Evolutionary conservation across 2,329 filamentous ascomycete genomes (phyloP).

Genomic region (Dactylella cylindrospora): DNA sequence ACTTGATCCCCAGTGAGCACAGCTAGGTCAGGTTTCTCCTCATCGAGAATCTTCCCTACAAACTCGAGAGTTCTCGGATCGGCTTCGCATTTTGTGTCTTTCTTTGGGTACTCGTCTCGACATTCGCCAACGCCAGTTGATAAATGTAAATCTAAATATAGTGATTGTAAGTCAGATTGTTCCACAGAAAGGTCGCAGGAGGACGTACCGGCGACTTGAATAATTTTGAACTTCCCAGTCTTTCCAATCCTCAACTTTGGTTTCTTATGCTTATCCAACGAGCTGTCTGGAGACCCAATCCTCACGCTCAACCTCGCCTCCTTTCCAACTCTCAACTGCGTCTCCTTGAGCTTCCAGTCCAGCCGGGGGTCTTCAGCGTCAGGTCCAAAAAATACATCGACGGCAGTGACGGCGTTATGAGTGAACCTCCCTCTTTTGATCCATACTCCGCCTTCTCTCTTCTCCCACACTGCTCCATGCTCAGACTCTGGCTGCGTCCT

Average conservation of each 20-base stretch:
- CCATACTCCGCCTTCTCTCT: conserved; percentile 76
- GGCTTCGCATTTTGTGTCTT: conserved; percentile 71
- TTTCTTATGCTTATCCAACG: conserved; percentile 61
- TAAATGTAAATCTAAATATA: conserved; percentile 71
- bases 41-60: conserved; percentile 76
- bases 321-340: conserved; percentile 43
- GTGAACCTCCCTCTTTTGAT: conserved; percentile 66
- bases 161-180: conserved; percentile 1
- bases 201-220: conserved; percentile 70
- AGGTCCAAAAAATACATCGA: conserved; percentile 85
- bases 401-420: conserved; percentile 66
- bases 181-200: background rate
- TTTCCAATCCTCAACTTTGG: conserved; percentile 76
- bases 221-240: conserved; percentile 93
- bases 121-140: conserved; percentile 85
- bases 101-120: conserved; percentile 73
- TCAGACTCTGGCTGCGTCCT: conserved; percentile 67
- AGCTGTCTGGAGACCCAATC: conserved; percentile 62
- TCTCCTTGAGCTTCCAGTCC: conserved; percentile 76
- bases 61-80: conserved; percentile 91
- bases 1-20: conserved; percentile 92
- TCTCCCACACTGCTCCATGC: conserved; percentile 68
- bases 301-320: conserved; percentile 68
- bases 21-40: conserved; percentile 91
- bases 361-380: conserved; percentile 87